Evolutionary conservation across 805 yeast genomes (phyloP).

Genomic region (Schizosaccharomyces octosporus): DNA sequence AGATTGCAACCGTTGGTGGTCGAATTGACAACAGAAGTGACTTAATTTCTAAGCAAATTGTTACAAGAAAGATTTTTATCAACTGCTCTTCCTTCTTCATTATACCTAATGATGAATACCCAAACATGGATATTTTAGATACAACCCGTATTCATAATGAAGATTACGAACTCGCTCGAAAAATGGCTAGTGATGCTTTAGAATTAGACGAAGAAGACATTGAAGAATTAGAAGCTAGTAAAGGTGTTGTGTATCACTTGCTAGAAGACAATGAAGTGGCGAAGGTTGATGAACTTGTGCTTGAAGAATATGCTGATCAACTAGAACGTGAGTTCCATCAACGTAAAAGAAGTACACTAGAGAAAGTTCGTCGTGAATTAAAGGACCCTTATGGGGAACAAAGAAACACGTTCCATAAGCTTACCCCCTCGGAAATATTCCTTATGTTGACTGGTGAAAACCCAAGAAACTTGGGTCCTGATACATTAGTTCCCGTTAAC

Average conservation of each 20-base stretch:
- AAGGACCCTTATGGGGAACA: constrained; percentile 72
- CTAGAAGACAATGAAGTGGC: constrained; percentile 35
- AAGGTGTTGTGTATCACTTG: constrained; percentile 55
- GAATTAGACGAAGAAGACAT: constrained; percentile 88
- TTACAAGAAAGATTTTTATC: constrained; percentile 60
- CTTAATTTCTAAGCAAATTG: constrained; percentile 53
- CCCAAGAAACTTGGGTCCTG: constrained; percentile 37
- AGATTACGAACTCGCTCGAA: constrained; percentile 83
- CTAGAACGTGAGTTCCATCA: constrained; percentile 36
- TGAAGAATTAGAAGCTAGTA: constrained; percentile 53
- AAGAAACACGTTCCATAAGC: constrained; percentile 41
- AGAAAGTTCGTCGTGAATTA: constrained; percentile 65
- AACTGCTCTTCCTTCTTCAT: constrained; percentile 79
- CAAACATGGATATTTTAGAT: constrained; percentile 44
- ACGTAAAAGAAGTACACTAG: constrained; percentile 54
- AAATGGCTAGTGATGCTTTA: constrained; percentile 94
- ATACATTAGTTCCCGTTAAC: constrained; percentile 51
- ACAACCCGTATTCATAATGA: constrained; percentile 95
- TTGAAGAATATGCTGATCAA: constrained; percentile 82
- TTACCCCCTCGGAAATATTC: constrained; percentile 53
- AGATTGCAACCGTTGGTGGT: constrained; percentile 47
- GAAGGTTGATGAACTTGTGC: constrained; percentile 60
- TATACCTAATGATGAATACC: constrained; percentile 35
- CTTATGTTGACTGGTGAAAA: constrained; percentile 77
- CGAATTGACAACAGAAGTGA: constrained; percentile 46